These are phyloP conservation scores for Suillus sp. DNA, from an alignment of 768 basidiomycete species.

Conservation along the genomic window DNA sequence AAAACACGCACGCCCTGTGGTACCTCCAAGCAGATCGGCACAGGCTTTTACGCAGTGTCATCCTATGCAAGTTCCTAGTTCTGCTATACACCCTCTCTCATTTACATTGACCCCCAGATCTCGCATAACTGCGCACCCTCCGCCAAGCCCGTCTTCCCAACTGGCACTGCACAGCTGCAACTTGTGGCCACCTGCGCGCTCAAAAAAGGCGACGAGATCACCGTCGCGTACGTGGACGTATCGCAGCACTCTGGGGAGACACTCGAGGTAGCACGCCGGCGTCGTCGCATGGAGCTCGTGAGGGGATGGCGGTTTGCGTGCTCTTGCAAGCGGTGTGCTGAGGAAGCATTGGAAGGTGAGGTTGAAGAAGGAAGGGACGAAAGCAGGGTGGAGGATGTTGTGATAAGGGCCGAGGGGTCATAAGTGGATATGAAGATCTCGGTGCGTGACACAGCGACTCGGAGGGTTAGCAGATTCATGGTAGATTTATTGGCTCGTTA, in stretches of 20 bases:
- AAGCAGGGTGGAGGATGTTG: constrained; percentile 46
- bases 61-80: constrained; percentile 53
- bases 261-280: constrained; percentile 54
- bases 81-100: neutral
- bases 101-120: constrained; percentile 38
- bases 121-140: constrained; percentile 75
- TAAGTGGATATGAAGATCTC: constrained; percentile 15
- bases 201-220: constrained; percentile 75
- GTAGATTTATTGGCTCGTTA: constrained; percentile 9
- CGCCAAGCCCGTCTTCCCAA: constrained; percentile 62
- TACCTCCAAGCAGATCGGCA: constrained; percentile 74
- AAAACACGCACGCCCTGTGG: constrained; percentile 77
- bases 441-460: neutral
- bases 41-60: constrained; percentile 74
- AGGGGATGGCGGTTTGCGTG: constrained; percentile 86
- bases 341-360: constrained; percentile 48
- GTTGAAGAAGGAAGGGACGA: constrained; percentile 49
- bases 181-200: constrained; percentile 68
- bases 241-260: constrained; percentile 56
- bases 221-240: constrained; percentile 76
- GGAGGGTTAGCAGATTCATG: neutral
- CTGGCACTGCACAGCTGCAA: constrained; percentile 68
- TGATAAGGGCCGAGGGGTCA: constrained; percentile 32
- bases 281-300: constrained; percentile 72
- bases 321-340: constrained; percentile 61